Conservation (phyloP, 768 basidiomycete genomes). For the Coprinellus micaceus region DNA sequence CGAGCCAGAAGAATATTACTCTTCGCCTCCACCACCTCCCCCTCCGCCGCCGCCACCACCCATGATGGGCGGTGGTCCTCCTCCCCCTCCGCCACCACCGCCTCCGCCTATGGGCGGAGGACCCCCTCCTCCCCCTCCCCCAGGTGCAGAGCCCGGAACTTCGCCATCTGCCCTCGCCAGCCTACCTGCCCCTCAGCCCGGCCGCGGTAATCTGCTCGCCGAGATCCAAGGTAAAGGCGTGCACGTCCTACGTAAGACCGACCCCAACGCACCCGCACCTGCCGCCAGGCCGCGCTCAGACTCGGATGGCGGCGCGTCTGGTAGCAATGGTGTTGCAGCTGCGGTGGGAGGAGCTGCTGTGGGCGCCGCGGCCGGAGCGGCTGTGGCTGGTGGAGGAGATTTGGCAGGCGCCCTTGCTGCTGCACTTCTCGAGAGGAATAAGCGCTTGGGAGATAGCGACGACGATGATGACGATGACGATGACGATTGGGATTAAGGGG, state of each 20-base stretch:
- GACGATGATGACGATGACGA: constrained; percentile 76
- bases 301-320: constrained; percentile 28
- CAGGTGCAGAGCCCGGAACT: no score
- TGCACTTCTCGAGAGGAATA: constrained; percentile 78
- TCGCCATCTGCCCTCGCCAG: constrained; percentile 24
- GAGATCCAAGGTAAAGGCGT: constrained; percentile 83
- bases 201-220: constrained; percentile 63
- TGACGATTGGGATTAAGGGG: constrained; percentile 56
- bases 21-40: constrained; percentile 33
- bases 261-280: constrained; percentile 34
- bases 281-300: constrained; percentile 32
- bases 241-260: constrained; percentile 61
- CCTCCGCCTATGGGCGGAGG: constrained; percentile 27
- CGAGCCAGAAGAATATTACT: no score
- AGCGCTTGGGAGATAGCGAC: constrained; percentile 83
- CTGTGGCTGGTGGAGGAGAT: constrained; percentile 57
- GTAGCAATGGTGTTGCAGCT: constrained; percentile 29
- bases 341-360: constrained; percentile 35
- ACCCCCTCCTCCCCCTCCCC: constrained; percentile 36
- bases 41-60: constrained; percentile 36
- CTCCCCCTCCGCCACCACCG: constrained; percentile 29
- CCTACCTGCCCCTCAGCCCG: constrained; percentile 54
- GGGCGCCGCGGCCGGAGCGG: constrained; percentile 30
- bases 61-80: not conserved
- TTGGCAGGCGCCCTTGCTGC: constrained; percentile 81